A percentile compares a stretch with the other conserved stretches of the same genome.
Conservation (phyloP, 1,284 basidiomycete species). For the Sphaerobolus stellatus region DNA sequence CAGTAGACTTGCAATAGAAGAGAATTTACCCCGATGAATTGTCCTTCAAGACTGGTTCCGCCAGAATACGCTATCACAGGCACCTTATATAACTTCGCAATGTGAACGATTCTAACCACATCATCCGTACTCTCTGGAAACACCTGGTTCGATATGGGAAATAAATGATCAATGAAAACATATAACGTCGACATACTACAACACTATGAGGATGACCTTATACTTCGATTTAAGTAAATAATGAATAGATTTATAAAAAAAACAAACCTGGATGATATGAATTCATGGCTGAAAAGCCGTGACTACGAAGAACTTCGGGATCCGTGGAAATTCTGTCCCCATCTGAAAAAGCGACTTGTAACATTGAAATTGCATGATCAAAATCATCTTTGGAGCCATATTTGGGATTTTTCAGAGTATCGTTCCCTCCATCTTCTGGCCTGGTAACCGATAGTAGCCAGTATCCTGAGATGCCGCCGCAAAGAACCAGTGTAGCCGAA, state of each 20-base stretch:
- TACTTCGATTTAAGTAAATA: not conserved
- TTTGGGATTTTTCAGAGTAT: conserved; percentile 14
- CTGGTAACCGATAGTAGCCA: too few species aligned
- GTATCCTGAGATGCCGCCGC: too few species aligned
- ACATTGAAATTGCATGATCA: conserved; percentile 52
- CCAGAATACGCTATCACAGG: conserved; percentile 72
- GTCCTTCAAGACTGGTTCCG: conserved; percentile 69
- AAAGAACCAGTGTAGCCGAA: too few species aligned
- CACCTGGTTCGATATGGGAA: conserved; percentile 30
- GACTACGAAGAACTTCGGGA: conserved; percentile 45
- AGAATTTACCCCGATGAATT: conserved; percentile 58
- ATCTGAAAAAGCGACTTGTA: conserved; percentile 47
- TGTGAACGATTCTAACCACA: conserved; percentile 65
- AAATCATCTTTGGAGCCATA: conserved; percentile 51
- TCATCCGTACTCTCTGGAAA: conserved; percentile 60
- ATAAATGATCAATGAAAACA: not conserved
- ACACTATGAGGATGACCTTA: conserved; percentile 10
- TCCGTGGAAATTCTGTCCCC: conserved; percentile 48
- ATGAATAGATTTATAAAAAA: conserved; percentile 9
- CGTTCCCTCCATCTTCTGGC: too few species aligned
- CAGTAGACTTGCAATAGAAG: not conserved
- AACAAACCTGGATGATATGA: conserved; percentile 60
- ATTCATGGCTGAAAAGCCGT: conserved; percentile 62
- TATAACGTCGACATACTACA: not conserved
- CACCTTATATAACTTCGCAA: conserved; percentile 64